Evolutionary conservation across 306 rosid genomes (phyloP).

Genomic region (Malus fusca): DNA sequence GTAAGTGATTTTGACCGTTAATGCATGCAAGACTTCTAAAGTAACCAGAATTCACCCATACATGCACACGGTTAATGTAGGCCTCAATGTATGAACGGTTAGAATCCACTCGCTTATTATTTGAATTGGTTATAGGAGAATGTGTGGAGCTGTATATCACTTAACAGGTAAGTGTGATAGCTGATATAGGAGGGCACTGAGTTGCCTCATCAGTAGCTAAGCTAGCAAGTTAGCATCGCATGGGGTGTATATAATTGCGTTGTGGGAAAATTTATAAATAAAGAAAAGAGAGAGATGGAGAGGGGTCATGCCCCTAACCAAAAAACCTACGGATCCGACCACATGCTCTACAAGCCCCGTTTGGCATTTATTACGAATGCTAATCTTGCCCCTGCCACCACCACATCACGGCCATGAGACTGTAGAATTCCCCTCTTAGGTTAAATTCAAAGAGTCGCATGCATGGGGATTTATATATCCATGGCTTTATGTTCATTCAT

Average conservation of each 20-base stretch:
- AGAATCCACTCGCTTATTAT: neutral
- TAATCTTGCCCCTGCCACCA: neutral
- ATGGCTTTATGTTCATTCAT: too few species aligned
- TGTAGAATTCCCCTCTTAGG: neutral
- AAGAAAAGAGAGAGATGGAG: neutral
- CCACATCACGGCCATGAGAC: neutral
- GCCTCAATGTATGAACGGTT: neutral
- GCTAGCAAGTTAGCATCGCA: neutral
- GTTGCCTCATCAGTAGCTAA: neutral
- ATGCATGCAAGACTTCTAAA: neutral
- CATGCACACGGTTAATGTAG: too few species aligned
- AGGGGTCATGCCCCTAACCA: neutral
- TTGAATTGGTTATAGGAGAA: neutral
- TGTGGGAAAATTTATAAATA: neutral
- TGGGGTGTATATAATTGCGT: neutral
- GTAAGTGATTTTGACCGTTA: neutral
- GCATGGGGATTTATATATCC: neutral
- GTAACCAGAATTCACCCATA: too few species aligned
- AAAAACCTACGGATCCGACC: conserved; percentile 21
- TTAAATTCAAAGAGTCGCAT: neutral
- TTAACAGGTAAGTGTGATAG: neutral
- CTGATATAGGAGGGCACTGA: neutral
- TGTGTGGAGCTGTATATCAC: neutral
- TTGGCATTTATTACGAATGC: conserved; percentile 21
- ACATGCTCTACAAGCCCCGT: neutral